Evolutionary conservation across 2,329 filamentous ascomycete species (phyloP).

Genomic region (Fusarium sacchari): DNA sequence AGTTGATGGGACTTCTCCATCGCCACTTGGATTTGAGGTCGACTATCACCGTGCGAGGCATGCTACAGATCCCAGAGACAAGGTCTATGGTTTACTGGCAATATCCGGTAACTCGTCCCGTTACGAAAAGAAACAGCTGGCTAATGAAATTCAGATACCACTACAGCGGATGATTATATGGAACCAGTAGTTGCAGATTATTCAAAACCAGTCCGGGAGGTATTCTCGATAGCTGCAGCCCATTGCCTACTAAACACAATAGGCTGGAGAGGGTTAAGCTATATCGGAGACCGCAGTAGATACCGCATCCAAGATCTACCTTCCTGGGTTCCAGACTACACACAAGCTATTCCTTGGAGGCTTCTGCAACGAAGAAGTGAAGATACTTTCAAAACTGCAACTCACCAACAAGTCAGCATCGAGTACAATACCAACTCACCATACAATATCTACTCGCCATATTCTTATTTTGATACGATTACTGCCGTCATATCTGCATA

Average conservation of each 20-base stretch:
- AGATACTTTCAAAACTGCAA: not conserved
- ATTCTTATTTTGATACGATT: not conserved
- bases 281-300: not conserved
- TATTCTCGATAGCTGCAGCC: not conserved
- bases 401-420: not conserved
- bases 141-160: not conserved
- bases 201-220: not conserved
- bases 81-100: not conserved
- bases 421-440: not conserved
- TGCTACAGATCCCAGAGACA: not conserved
- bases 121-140: rapidly evolving
- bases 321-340: conserved; percentile 5
- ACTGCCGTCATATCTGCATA: not conserved
- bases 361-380: not conserved
- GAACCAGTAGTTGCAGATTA: not conserved
- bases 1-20: not conserved
- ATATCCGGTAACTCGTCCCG: not conserved
- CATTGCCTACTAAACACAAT: not conserved
- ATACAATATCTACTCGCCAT: not conserved
- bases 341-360: not conserved
- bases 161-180: not conserved
- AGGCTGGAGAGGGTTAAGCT: not conserved
- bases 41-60: not conserved
- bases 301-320: not conserved
- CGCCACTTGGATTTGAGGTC: not conserved